Evolutionary conservation across 2,329 filamentous ascomycete species (phyloP), one percentile per base, ranked within the genome.

Genomic region (Lasiodiplodia gonubiensis): DNA sequence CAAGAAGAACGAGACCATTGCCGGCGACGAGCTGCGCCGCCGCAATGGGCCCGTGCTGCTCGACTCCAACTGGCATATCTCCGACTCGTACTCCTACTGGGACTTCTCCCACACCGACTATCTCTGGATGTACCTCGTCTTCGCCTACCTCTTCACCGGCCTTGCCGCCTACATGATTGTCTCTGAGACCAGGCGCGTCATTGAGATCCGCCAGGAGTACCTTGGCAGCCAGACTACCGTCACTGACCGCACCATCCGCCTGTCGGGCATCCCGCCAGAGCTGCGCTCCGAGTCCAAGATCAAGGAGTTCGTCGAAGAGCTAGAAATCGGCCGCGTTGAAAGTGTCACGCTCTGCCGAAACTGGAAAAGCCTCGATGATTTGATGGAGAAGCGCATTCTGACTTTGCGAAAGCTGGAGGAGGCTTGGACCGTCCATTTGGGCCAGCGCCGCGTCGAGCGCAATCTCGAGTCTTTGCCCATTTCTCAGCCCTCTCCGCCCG

Each of bases 191-290:
- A 88, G 90, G 71, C 90, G 89, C 68, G 90, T 99, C 64, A 96
- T 98, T 70, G 87, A 90, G 67, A 87, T 94, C 35, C 86, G 95
- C 27, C 95, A 99, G 78, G 89, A 93, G 68, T 99, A 97, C 75
- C 85, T 99, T 11, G 95, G 95, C 14, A 93, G 90, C 25, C 94
- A 98, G 78, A 94, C 92, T 0, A 98, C 94, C n/a, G 88, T 97
- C 63, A 98, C 95, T 1, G 95, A 99, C 79, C 89, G 94, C 37
- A 99, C 95, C 0, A 94, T 99, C 73, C 90, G 93, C 27, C 81
- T 99, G 21, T 95, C 94, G 0, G 94, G 94, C 0, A 94, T 99
- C 25, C 95, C 96, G 0, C 76, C 79, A 3, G 89, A 94, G 27
- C 80, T 98, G 68, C 87, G 92, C 67, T 91, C 91, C 0, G 94